Conservation (phyloP, 2,329 filamentous ascomycete genomes). For the Pseudocercospora vitis region DNA sequence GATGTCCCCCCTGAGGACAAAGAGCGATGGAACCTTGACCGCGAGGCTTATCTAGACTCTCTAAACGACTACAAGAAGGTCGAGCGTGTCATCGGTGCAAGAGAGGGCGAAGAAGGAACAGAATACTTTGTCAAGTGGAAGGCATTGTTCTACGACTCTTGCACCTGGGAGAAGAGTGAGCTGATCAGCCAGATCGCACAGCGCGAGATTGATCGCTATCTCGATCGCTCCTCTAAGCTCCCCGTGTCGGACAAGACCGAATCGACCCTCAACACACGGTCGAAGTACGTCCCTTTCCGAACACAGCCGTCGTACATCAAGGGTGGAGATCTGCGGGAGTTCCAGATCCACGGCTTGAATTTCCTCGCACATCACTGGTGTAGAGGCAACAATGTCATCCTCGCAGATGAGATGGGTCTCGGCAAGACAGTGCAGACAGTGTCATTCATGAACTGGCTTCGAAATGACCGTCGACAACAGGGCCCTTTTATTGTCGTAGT, state of each 20-base stretch:
- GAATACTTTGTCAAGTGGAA: slow-evolving; percentile 94
- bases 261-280: slow-evolving; percentile 71
- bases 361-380: slow-evolving; percentile 97
- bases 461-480: slow-evolving; percentile 83
- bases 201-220: slow-evolving; percentile 84
- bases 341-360: slow-evolving; percentile 91
- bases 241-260: slow-evolving; percentile 79
- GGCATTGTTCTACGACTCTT: slow-evolving; percentile 85
- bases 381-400: slow-evolving; percentile 88
- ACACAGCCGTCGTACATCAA: slow-evolving; percentile 83
- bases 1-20: slow-evolving; percentile 80
- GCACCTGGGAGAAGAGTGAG: slow-evolving; percentile 84
- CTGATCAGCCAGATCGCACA: slow-evolving; percentile 78
- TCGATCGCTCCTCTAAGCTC: slow-evolving; percentile 77
- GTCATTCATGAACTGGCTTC: slow-evolving; percentile 94
- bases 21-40: slow-evolving; percentile 93
- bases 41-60: slow-evolving; percentile 84
- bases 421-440: slow-evolving; percentile 98
- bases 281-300: slow-evolving; percentile 69
- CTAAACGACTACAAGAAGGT: slow-evolving; percentile 88
- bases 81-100: slow-evolving; percentile 84
- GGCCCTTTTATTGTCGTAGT: slow-evolving; percentile 97
- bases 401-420: slow-evolving; percentile 97
- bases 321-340: slow-evolving; percentile 81
- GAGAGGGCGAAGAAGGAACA: slow-evolving; percentile 73